Percentiles rank a stretch among this genome's conserved stretches.
These are phyloP conservation scores for Myxozyma sirexii DNA, from an alignment of 805 yeast genomes.

Conservation along the genomic window DNA sequence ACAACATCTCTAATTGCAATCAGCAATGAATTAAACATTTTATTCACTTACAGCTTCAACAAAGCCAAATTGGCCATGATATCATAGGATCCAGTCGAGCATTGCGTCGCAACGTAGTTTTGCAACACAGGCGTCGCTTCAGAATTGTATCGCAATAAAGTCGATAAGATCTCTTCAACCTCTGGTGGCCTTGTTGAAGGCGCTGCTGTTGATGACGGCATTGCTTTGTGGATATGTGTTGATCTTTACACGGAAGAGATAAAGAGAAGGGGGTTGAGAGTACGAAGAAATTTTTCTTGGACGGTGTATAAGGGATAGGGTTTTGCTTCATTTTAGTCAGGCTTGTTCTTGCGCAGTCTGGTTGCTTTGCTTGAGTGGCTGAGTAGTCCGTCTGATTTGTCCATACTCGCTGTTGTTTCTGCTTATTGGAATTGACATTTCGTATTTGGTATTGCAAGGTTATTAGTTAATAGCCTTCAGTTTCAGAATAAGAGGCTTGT, in stretches of 20 bases:
- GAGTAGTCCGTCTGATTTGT: background rate
- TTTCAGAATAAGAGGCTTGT: no score
- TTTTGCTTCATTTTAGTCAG: no score
- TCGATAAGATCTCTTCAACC: slow-evolving; percentile 47
- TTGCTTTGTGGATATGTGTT: background rate
- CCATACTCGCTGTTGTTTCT: background rate
- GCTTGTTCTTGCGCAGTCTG: no score
- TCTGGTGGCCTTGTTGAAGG: slow-evolving; percentile 48
- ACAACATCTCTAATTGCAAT: background rate
- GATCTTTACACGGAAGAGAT: background rate
- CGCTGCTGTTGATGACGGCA: slow-evolving; percentile 17
- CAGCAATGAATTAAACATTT: background rate
- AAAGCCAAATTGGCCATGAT: slow-evolving; percentile 52
- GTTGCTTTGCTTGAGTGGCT: background rate
- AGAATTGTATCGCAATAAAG: slow-evolving; percentile 51
- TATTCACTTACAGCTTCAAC: slow-evolving; percentile 46
- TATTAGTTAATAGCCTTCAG: no score
- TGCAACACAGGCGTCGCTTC: slow-evolving; percentile 50
- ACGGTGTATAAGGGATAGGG: slow-evolving; percentile 1
- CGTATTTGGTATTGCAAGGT: no score
- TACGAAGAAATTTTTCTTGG: background rate
- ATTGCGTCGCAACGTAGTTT: slow-evolving; percentile 50
- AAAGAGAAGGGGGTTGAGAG: background rate
- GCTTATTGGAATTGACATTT: background rate
- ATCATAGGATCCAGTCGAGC: slow-evolving; percentile 42